These are phyloP conservation scores for Pythium vanterpoolii DNA, from an alignment of 352 stramenopile species.

Conservation along the genomic window DNA sequence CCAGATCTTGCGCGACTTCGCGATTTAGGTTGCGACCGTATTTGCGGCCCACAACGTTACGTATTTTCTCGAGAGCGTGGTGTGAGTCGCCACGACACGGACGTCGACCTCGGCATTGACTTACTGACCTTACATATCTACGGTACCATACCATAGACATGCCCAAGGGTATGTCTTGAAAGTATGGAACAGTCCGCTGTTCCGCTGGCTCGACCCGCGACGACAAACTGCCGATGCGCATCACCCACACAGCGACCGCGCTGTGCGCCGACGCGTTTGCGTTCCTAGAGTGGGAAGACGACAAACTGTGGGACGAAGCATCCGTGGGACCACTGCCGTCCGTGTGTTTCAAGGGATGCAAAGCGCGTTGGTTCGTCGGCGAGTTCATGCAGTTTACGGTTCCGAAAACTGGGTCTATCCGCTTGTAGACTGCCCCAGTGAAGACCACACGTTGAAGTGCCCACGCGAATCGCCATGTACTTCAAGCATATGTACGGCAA, in stretches of 20 bases:
- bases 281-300: constrained; percentile 24
- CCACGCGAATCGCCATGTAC: too few relatives aligned
- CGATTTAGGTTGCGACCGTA: not conserved
- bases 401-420: too few relatives aligned
- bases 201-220: constrained; percentile 18
- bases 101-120: constrained; percentile 31
- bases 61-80: constrained; percentile 30
- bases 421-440: too few relatives aligned
- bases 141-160: constrained; percentile 12
- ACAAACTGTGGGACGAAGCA: not conserved
- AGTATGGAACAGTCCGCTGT: constrained; percentile 21
- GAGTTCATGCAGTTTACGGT: too few relatives aligned
- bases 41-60: constrained; percentile 24
- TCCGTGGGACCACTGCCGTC: constrained; percentile 23
- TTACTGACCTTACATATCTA: constrained; percentile 13
- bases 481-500: too few relatives aligned
- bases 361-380: too few relatives aligned
- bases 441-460: too few relatives aligned
- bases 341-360: too few relatives aligned
- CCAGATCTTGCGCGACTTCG: constrained; percentile 23
- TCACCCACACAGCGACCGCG: constrained; percentile 22
- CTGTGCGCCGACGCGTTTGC: constrained; percentile 36
- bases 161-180: constrained; percentile 17
- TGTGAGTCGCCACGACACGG: constrained; percentile 28
- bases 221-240: constrained; percentile 22